phyloP scores from a whole-genome alignment of 805 yeast species.

The Metschnikowia santaceciliae region DNA sequence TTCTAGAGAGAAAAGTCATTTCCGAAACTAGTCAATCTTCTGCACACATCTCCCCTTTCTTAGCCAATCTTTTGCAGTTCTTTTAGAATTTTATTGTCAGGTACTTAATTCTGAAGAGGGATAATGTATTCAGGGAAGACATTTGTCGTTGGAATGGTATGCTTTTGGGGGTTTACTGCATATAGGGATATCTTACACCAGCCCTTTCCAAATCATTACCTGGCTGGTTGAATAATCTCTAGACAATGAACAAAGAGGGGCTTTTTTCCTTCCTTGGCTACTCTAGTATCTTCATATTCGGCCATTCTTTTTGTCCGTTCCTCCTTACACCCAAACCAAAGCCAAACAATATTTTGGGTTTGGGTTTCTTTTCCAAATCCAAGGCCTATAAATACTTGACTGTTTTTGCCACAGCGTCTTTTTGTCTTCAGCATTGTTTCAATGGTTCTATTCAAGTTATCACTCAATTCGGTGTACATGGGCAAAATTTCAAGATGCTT shows the following conservation, averaged over 20 bases:
- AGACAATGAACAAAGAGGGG: conserved; percentile 86
- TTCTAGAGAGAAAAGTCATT: too few relatives aligned
- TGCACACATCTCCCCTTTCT: too few relatives aligned
- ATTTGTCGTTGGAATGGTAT: too few relatives aligned
- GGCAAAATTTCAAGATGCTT: conserved; percentile 70
- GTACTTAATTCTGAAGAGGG: too few relatives aligned
- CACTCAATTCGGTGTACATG: conserved; percentile 20
- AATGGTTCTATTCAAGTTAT: conserved; percentile 24
- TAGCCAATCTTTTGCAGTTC: too few relatives aligned
- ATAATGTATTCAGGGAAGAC: too few relatives aligned
- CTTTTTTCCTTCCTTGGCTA: conserved; percentile 81
- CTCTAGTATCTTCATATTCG: conserved; percentile 76
- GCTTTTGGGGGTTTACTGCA: too few relatives aligned
- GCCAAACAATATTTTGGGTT: conserved; percentile 44
- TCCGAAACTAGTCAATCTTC: too few relatives aligned
- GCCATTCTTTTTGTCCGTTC: conserved; percentile 75
- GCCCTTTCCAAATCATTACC: too few relatives aligned
- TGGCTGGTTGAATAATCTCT: conserved; percentile 30
- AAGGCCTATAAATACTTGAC: conserved; percentile 29
- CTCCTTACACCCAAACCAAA: conserved; percentile 56
- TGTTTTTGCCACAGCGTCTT: conserved; percentile 51
- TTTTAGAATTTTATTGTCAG: too few relatives aligned
- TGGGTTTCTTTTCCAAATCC: conserved; percentile 2
- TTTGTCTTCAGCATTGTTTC: conserved; percentile 40
- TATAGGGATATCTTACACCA: too few relatives aligned